These are phyloP conservation scores for Phytopythium mirpurense DNA, from an alignment of 352 stramenopile species.

Conservation along the genomic window DNA sequence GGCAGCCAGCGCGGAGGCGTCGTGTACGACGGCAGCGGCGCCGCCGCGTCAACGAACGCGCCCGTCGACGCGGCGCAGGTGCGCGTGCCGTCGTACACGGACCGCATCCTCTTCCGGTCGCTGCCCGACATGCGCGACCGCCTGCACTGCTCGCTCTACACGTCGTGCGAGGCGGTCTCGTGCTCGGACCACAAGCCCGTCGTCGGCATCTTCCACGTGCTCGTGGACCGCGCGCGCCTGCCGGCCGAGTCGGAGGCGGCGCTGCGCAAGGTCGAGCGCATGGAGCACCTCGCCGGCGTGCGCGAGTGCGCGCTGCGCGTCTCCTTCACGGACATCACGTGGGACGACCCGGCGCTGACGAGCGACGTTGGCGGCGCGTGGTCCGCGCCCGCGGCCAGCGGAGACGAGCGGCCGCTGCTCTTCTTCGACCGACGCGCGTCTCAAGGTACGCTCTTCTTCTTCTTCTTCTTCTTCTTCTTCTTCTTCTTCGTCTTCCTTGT, in stretches of 20 bases:
- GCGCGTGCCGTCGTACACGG: conserved; percentile 87
- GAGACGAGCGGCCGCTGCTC: conserved; percentile 22
- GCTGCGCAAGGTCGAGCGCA: conserved; percentile 44
- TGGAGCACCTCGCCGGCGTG: conserved; percentile 58
- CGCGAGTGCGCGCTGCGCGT: conserved; percentile 54
- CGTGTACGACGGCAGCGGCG: conserved; percentile 1
- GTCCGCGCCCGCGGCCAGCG: conserved; percentile 8
- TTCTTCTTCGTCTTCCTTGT: no score
- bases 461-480: no score
- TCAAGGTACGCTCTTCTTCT: conserved; percentile 14
- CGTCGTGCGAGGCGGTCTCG: conserved; percentile 62
- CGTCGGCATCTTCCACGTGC: conserved; percentile 59
- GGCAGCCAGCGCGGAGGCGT: conserved; percentile 14
- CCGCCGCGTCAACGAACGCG: no score
- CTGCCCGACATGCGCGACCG: conserved; percentile 58
- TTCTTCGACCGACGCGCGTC: conserved; percentile 26
- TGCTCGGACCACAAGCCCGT: conserved; percentile 87
- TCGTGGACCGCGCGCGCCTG: conserved; percentile 49
- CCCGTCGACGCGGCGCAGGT: conserved; percentile 1
- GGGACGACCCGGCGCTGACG: conserved; percentile 24
- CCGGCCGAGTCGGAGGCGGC: conserved; percentile 41
- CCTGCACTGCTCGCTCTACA: conserved; percentile 64
- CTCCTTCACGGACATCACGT: conserved; percentile 43
- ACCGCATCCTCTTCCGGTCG: conserved; percentile 85
- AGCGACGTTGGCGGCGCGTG: neutral